Conservation (phyloP, 306 rosid genomes). For the Vicia villosa region DNA sequence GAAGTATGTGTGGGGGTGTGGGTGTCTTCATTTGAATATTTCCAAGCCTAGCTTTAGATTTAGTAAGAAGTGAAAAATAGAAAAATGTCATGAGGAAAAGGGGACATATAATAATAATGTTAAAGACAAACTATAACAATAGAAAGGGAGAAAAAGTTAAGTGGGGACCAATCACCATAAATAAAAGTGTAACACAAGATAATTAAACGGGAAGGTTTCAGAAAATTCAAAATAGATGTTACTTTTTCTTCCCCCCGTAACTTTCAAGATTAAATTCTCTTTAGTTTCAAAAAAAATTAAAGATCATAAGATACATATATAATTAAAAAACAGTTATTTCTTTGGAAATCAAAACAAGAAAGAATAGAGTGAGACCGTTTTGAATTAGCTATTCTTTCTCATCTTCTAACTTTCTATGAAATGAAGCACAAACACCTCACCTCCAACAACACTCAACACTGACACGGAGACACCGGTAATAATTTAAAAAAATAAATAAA, state of each 20-base stretch:
- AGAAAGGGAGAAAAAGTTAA: constrained; percentile 21
- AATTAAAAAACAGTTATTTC: background rate
- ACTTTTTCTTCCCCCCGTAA: constrained; percentile 3
- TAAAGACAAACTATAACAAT: constrained; percentile 6
- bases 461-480: too few relatives aligned
- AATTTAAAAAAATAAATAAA: too few relatives aligned
- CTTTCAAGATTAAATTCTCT: background rate
- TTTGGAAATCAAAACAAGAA: background rate
- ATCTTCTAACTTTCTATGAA: too few relatives aligned
- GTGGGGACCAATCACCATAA: constrained; percentile 38
- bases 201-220: background rate
- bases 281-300: background rate
- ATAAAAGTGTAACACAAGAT: constrained; percentile 16
- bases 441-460: too few relatives aligned
- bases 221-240: constrained; percentile 38
- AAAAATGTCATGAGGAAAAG: constrained; percentile 1
- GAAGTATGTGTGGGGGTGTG: background rate
- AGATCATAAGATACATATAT: background rate
- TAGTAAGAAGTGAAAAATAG: background rate
- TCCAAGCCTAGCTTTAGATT: background rate
- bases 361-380: background rate
- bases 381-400: background rate
- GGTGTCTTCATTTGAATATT: background rate
- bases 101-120: constrained; percentile 2
- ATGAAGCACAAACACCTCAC: too few relatives aligned